phyloP scores from a whole-genome alignment of 129 eudicot species.

The Lactuca saligna region DNA sequence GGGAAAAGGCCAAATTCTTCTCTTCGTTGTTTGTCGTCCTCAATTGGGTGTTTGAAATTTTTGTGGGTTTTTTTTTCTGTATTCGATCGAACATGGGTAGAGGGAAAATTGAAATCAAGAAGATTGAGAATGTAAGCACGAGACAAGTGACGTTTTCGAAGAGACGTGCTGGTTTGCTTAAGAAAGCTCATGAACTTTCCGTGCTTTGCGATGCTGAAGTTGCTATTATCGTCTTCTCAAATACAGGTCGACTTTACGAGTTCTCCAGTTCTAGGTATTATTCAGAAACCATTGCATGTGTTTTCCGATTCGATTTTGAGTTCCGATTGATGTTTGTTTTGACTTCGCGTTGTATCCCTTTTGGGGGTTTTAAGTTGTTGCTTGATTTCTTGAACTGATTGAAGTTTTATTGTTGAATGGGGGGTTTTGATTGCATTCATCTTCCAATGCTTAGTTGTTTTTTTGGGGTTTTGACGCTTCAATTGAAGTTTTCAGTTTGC shows the following conservation, averaged over 20 bases:
- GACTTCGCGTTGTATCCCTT: background rate
- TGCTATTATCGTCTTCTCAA: slow-evolving; percentile 73
- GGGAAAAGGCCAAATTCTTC: background rate
- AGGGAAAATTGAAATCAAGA: slow-evolving; percentile 82
- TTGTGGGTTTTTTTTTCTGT: slow-evolving; percentile 18
- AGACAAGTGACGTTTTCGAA: slow-evolving; percentile 86
- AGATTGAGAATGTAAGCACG: slow-evolving; percentile 74
- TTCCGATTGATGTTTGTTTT: slow-evolving; percentile 17
- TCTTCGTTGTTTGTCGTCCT: slow-evolving; percentile 25
- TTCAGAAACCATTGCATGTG: background rate
- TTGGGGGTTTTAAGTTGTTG: slow-evolving; percentile 1
- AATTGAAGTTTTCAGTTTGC: slow-evolving; percentile 5
- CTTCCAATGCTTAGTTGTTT: slow-evolving; percentile 1
- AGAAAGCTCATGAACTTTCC: slow-evolving; percentile 79
- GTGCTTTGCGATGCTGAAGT: slow-evolving; percentile 81
- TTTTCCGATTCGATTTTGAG: slow-evolving; percentile 18
- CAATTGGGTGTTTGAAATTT: slow-evolving; percentile 7
- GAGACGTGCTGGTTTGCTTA: slow-evolving; percentile 72
- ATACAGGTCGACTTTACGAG: slow-evolving; percentile 71
- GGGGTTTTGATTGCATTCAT: background rate
- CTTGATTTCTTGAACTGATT: background rate
- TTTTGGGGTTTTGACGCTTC: slow-evolving; percentile 21
- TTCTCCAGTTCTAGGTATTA: slow-evolving; percentile 42
- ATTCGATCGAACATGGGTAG: slow-evolving; percentile 52
- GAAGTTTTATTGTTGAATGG: slow-evolving; percentile 2